Base-by-base conservation (phyloP, 202 grass and related monocot species). In the Setaria viridis region DNA sequence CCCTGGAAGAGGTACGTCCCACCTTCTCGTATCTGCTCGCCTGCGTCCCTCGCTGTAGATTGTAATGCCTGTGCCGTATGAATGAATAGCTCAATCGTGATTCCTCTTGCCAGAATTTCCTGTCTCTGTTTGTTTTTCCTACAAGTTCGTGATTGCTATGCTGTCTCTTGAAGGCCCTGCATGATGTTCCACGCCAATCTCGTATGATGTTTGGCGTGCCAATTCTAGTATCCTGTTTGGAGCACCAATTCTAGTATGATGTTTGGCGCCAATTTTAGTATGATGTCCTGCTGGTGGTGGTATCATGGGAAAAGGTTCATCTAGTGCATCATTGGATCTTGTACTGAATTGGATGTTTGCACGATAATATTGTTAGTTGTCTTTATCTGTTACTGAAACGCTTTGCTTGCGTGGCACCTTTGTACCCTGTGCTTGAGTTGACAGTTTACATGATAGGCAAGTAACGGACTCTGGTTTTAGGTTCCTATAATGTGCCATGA, bases 1-100 rank as follows among this genome's bases (percentile, higher is more conserved):
- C 78, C 15, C 11, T 73, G 45, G 86, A 92, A 71, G 84, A 92
- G 87, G 87, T 89, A 47, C 2, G 15, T 67, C 50, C 78, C 15
- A 8, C 19, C 14, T 79, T 15, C 7, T 64, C 19, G 17, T 29
- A 19, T 54, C 4, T 39, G 33, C 74, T 32, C n/a, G 9, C 21
- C 25, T 66, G 34, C 50, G 10, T 15, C 60, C 25, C 51, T 51
- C 17, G 20, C 6, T 41, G 39, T 41, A 41, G 39, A 4, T 35
- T 35, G 34, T 14, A 50, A 3, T 49, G 33, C 62, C 37, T 47
- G 21, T 7, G 11, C 9, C 46, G 33, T 25, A 46, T 63, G 60
- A 20, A 56, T 66, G 30, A 49, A 55, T 42, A 80, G 56, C 57
- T 35, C 13, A 80, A 68, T 83, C 2, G 2, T 16, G 43, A 54